These are phyloP conservation scores for Pezicula carpinea DNA, from an alignment of 2,329 filamentous ascomycete genomes.

Conservation along the genomic window DNA sequence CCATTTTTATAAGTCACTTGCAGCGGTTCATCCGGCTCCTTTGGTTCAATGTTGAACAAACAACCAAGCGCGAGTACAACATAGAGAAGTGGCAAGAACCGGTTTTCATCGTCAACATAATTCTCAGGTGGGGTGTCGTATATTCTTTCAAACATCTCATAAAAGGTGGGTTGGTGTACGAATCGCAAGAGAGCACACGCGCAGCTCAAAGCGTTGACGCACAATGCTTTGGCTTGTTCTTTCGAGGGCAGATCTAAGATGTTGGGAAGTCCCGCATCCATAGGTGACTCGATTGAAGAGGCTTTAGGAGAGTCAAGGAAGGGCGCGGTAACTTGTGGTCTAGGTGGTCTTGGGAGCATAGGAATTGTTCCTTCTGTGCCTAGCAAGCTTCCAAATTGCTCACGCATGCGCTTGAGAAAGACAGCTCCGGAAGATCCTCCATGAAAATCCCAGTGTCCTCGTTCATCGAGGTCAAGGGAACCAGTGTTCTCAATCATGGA, in stretches of 20 bases:
- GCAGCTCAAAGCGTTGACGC: slow-evolving; percentile 51
- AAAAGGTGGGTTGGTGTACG: slow-evolving; percentile 79
- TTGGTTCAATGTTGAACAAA: slow-evolving; percentile 59
- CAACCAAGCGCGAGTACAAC: slow-evolving; percentile 68
- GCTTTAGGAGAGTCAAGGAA: slow-evolving; percentile 27
- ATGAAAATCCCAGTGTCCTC: slow-evolving; percentile 91
- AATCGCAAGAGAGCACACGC: slow-evolving; percentile 61
- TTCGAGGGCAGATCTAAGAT: slow-evolving; percentile 64
- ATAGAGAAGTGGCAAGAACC: slow-evolving; percentile 67
- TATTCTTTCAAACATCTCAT: slow-evolving; percentile 68
- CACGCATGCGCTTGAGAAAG: slow-evolving; percentile 81
- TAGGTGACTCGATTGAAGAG: slow-evolving; percentile 22
- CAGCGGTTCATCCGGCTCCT: slow-evolving; percentile 39
- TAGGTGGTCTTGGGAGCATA: slow-evolving; percentile 49
- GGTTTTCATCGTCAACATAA: slow-evolving; percentile 59
- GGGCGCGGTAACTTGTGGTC: slow-evolving; percentile 53
- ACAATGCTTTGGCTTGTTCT: slow-evolving; percentile 48
- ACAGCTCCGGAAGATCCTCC: slow-evolving; percentile 88
- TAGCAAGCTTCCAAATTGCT: slow-evolving; percentile 77
- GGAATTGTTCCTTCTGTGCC: slow-evolving; percentile 56
- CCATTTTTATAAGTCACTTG: slow-evolving; percentile 45
- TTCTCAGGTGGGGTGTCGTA: slow-evolving; percentile 65
- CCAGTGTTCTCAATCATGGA: slow-evolving; percentile 95
- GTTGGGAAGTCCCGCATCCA: slow-evolving; percentile 25
- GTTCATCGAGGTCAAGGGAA: slow-evolving; percentile 85